phyloP scores from a whole-genome alignment of 2,329 filamentous ascomycete genomes.

The Plenodomus biglobosus region DNA sequence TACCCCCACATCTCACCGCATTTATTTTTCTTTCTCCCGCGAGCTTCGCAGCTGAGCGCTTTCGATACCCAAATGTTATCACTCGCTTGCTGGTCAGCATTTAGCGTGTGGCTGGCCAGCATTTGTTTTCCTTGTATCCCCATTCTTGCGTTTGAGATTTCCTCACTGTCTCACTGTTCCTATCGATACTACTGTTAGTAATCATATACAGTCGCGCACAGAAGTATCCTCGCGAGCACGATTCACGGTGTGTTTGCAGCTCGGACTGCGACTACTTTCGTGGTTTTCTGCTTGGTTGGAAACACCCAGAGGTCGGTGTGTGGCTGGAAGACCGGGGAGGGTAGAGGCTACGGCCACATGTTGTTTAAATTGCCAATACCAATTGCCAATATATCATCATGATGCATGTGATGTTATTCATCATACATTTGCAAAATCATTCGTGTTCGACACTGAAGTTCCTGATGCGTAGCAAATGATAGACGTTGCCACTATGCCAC shows the following conservation, averaged over 20 bases:
- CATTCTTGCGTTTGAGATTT: slow-evolving; percentile 49
- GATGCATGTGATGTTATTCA: background rate
- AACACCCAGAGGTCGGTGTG: background rate
- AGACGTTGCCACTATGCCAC: background rate
- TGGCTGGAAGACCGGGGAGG: background rate
- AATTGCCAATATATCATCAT: background rate
- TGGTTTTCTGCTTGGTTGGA: background rate
- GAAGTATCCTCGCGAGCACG: background rate
- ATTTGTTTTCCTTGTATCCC: slow-evolving; percentile 2
- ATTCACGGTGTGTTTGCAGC: background rate
- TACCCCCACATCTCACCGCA: slow-evolving; percentile 8
- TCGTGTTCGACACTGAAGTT: background rate
- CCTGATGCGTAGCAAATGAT: background rate
- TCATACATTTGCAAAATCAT: background rate
- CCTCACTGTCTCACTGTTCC: background rate
- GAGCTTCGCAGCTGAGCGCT: slow-evolving; percentile 4
- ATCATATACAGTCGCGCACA: background rate
- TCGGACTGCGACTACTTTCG: background rate
- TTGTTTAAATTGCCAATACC: background rate
- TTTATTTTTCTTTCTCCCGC: slow-evolving; percentile 11
- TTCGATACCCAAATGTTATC: slow-evolving; percentile 16
- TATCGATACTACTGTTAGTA: background rate
- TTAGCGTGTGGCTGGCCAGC: background rate
- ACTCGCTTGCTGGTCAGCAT: slow-evolving; percentile 1
- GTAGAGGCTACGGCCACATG: background rate